Base-by-base conservation (phyloP, 2,329 filamentous ascomycete species). In the Pseudovirgaria hyperparasitica region DNA sequence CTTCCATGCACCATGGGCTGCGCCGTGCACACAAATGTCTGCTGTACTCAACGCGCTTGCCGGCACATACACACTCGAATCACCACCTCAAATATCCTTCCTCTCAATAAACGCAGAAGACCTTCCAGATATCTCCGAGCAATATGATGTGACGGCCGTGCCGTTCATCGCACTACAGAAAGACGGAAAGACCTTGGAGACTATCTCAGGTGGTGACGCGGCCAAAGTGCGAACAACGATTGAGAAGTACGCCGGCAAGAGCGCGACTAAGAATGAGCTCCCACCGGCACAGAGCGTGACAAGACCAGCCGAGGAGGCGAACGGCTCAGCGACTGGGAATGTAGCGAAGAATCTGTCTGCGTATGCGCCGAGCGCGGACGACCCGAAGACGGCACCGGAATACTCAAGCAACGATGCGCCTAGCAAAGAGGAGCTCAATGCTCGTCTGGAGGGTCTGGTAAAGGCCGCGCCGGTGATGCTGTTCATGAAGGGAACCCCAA, bases 381-480 rank as follows among this genome's bases (percentile, higher is more conserved):
- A 65, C 33, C 54, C 57, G 5, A 42, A 48, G 31, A 63, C 62
- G 2, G 62, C 62, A n/a, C 60, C 62, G 7, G 52, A 62, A 23
- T 56, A 54, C 39, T 48, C 53, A 5, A 63, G 45, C 19, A 45
- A 56, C 26, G 28, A 48, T 14, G 45, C 52, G 54, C 67, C 42
- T 11, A 52, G 69, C 26, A 87, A 87, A 59, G 82, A 94, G 52
- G 85, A 92, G 39, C 62, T 98, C 28, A 76, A 84, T 55, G 76
- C 79, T 53, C 70, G 87, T 17, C 64, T 98, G 19, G 69, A 60
- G 12, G 81, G 92, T 41, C 67, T 98, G 19, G 87, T 96, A 40
- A 92, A 87, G 62, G 90, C 90, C 5, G 87, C 90, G 17, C 84
- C 86, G 0, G 86, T 98, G 17, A 98, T 98, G 90, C 65, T 98